Percentiles rank a stretch among this genome's conserved stretches.
These are phyloP conservation scores for Nemania diffusa DNA, from an alignment of 2,329 filamentous ascomycete species.

Conservation along the genomic window DNA sequence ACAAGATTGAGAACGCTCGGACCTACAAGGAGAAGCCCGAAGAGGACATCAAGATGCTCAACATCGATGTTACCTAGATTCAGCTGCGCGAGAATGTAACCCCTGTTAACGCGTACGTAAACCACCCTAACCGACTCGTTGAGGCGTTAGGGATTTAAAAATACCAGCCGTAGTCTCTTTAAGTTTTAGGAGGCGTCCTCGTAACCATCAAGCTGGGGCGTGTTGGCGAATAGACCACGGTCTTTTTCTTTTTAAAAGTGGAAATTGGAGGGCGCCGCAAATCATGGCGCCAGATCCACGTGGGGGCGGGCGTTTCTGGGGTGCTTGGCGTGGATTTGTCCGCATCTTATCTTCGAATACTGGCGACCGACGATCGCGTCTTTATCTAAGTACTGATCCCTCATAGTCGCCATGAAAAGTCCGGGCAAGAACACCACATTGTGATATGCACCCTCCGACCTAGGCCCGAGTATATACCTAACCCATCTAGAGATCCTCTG, in stretches of 20 bases:
- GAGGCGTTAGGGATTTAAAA: slow-evolving; percentile 15
- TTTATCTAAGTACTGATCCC: slow-evolving; percentile 15
- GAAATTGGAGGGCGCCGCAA: slow-evolving; percentile 17
- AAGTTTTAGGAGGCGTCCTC: slow-evolving; percentile 24
- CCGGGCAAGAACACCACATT: slow-evolving; percentile 10
- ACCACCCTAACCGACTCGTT: slow-evolving; percentile 20
- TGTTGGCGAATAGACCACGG: slow-evolving; percentile 15
- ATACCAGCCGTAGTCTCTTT: slow-evolving; percentile 17
- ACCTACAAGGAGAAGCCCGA: slow-evolving; percentile 93
- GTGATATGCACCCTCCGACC: slow-evolving; percentile 24
- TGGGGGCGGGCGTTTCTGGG: slow-evolving; percentile 31
- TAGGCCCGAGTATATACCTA: slow-evolving; percentile 15
- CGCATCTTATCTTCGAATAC: slow-evolving; percentile 30
- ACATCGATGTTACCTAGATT: slow-evolving; percentile 71
- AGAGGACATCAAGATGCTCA: slow-evolving; percentile 97
- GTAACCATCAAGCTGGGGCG: slow-evolving; percentile 26
- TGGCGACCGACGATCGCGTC: slow-evolving; percentile 10
- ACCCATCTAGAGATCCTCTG: slow-evolving; percentile 17
- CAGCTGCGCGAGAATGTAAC: slow-evolving; percentile 10
- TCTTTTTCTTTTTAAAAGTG: slow-evolving; percentile 31
- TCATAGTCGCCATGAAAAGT: not conserved
- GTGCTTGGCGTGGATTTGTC: slow-evolving; percentile 31
- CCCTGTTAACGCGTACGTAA: slow-evolving; percentile 18
- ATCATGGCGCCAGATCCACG: slow-evolving; percentile 30
- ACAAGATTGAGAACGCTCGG: slow-evolving; percentile 91